Base-by-base conservation (phyloP, 164 flowering plant species). In the Platanus orientalis region DNA sequence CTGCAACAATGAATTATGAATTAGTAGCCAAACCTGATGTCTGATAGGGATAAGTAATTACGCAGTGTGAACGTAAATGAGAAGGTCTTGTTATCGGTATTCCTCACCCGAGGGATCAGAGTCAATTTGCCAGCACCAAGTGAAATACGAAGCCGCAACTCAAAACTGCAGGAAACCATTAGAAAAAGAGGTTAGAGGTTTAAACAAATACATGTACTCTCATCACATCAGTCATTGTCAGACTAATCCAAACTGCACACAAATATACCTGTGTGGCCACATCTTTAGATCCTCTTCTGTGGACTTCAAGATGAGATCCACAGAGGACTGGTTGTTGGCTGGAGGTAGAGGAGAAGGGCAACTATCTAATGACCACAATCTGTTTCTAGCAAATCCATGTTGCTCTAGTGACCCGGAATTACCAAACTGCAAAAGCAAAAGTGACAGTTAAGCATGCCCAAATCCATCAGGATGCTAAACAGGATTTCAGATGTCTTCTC, bases 361-460 rank as follows among this genome's bases (percentile, higher is more conserved):
- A 51, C 42, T 44, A 65, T 90, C 93, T 53, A 86, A 12, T 49
- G 80, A 76, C 96, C 96, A 90, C 25, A 79, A 9, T 73, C 79
- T 86, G 73, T 77, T 90, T 72, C 91, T 86, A 56, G 91, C 90
- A 78, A 90, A 88, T 68, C 95, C 88, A 72, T 80, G 88, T 60
- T 75, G 86, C 69, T 88, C 90, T 52, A 86, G 79, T 23, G 84
- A 62, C 21, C 90, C 95, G 60, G 82, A 69, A 76, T 74, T 82
- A 53, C 87, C 87, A 81, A 86, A 82, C 98, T 92, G 76, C 65
- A 73, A 67, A 26, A 44, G 34, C 50, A 28, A 53, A 73, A 34
- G 29, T 24, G 25, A 24, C 3, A 62, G 29, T 57, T 32, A 56
- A 21, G 20, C 24, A 17, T 28, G 36, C 54, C 57, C 23, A 57